Evolutionary conservation across 1,284 basidiomycete species (phyloP).

Genomic region (Hymenochaete sp.): DNA sequence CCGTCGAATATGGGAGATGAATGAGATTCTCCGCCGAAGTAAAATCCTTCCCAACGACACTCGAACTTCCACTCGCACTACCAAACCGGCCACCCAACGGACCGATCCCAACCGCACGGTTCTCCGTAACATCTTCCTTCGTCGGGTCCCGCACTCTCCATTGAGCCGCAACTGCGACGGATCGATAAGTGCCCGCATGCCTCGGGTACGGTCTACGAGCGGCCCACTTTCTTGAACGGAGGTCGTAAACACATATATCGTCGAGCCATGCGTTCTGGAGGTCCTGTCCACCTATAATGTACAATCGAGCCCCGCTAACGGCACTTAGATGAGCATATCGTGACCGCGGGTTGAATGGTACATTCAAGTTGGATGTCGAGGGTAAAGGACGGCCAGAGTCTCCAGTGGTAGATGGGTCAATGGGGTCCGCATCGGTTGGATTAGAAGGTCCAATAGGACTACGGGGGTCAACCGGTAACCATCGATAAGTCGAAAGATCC

Average conservation of each 20-base stretch:
- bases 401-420: slow-evolving; percentile 8
- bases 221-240: slow-evolving; percentile 65
- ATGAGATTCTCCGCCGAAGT: slow-evolving; percentile 53
- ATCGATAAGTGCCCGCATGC: slow-evolving; percentile 89
- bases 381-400: too few species aligned
- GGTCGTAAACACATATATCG: slow-evolving; percentile 82
- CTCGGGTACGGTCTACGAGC: slow-evolving; percentile 73
- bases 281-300: slow-evolving; percentile 92
- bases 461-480: slow-evolving; percentile 45
- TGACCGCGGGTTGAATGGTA: slow-evolving; percentile 53
- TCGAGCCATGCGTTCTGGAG: slow-evolving; percentile 86
- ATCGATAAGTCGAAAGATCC: slow-evolving; percentile 59
- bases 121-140: slow-evolving; percentile 36
- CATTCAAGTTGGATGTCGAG: background rate
- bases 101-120: slow-evolving; percentile 30
- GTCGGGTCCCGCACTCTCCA: slow-evolving; percentile 60
- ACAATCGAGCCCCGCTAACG: slow-evolving; percentile 73
- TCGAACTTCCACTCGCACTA: too few species aligned
- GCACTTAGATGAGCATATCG: slow-evolving; percentile 89
- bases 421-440: slow-evolving; percentile 9
- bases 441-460: background rate
- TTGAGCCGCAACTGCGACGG: slow-evolving; percentile 71
- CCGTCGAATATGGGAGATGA: slow-evolving; percentile 68
- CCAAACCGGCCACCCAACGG: slow-evolving; percentile 52
- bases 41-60: slow-evolving; percentile 36